Conservation (phyloP, 1,284 basidiomycete genomes). For the Puccinia coronata region DNA sequence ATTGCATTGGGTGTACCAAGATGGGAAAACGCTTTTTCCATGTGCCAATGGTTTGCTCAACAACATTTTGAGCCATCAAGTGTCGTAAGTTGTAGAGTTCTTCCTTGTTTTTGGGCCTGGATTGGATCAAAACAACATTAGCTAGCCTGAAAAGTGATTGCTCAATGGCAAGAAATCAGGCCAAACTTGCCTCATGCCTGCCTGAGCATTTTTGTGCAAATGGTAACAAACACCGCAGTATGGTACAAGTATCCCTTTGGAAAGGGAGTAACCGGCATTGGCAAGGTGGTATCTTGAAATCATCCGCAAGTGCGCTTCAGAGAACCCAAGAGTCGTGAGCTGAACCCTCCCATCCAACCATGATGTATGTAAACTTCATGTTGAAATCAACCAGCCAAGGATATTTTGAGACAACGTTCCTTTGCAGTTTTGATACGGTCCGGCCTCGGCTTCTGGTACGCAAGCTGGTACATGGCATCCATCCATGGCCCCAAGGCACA, state of each 20-base stretch:
- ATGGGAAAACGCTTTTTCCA: conserved; percentile 39
- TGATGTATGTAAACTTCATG: conserved; percentile 58
- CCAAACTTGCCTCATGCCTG: not conserved
- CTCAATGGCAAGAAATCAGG: too few relatives aligned
- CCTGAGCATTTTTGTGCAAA: conserved; percentile 50
- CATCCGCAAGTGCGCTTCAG: conserved; percentile 52
- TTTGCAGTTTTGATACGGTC: conserved; percentile 59
- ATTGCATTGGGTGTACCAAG: not conserved
- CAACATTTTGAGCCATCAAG: conserved; percentile 45
- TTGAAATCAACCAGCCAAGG: conserved; percentile 57
- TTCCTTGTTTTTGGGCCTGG: conserved; percentile 47
- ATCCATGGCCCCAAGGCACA: too few relatives aligned
- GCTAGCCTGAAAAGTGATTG: too few relatives aligned
- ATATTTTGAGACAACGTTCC: conserved; percentile 59
- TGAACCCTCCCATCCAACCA: conserved; percentile 60
- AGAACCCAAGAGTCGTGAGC: conserved; percentile 59
- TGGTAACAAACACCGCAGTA: conserved; percentile 46
- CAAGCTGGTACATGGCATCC: too few relatives aligned
- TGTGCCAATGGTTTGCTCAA: conserved; percentile 51
- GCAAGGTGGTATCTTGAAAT: conserved; percentile 60
- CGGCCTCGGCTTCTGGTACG: too few relatives aligned
- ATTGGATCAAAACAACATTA: too few relatives aligned
- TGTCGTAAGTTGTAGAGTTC: conserved; percentile 51
- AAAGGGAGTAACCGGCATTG: conserved; percentile 60
- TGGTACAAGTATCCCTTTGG: conserved; percentile 57